A percentile compares a stretch with the other conserved stretches of the same genome.
phyloP scores from a whole-genome alignment of 2,329 filamentous ascomycete genomes.

The Paradendryphiella salina region DNA sequence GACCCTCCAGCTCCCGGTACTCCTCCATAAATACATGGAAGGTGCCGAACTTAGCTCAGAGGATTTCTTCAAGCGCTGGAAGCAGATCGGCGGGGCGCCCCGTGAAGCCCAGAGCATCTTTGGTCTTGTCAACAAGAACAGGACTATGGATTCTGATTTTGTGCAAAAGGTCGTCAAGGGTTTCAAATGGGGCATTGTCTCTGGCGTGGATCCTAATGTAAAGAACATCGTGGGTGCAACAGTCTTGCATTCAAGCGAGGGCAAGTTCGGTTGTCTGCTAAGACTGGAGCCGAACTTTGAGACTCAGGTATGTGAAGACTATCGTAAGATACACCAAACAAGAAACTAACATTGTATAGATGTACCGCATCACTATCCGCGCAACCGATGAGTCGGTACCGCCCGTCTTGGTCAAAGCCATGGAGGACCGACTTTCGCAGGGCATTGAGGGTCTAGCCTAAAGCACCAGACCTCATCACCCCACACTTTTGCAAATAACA shows the following conservation, averaged over 20 bases:
- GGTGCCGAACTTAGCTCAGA: conserved; percentile 81
- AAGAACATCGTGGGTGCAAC: conserved; percentile 94
- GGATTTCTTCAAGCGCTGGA: conserved; percentile 99
- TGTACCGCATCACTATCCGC: conserved; percentile 91
- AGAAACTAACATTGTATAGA: conserved; percentile 59
- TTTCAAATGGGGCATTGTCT: conserved; percentile 86
- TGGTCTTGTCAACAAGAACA: conserved; percentile 62
- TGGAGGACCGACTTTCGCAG: conserved; percentile 78
- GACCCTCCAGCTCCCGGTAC: conserved; percentile 85
- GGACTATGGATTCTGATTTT: conserved; percentile 70
- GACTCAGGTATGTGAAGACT: conserved; percentile 71
- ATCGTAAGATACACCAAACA: too few relatives aligned
- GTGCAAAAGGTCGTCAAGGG: conserved; percentile 75
- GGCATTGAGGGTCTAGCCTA: conserved; percentile 48
- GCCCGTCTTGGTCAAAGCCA: conserved; percentile 74
- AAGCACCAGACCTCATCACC: not conserved
- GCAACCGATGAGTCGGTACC: conserved; percentile 92
- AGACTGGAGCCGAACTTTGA: conserved; percentile 92
- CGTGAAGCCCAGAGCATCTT: conserved; percentile 90
- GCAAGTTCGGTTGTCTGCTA: conserved; percentile 93
- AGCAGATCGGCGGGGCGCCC: conserved; percentile 89
- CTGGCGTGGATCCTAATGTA: conserved; percentile 84
- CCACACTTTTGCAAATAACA: not conserved
- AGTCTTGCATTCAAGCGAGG: conserved; percentile 78
- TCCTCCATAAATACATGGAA: conserved; percentile 96